Conservation (phyloP, 169 alveolate genomes). For the Plasmodium adleri region DNA sequence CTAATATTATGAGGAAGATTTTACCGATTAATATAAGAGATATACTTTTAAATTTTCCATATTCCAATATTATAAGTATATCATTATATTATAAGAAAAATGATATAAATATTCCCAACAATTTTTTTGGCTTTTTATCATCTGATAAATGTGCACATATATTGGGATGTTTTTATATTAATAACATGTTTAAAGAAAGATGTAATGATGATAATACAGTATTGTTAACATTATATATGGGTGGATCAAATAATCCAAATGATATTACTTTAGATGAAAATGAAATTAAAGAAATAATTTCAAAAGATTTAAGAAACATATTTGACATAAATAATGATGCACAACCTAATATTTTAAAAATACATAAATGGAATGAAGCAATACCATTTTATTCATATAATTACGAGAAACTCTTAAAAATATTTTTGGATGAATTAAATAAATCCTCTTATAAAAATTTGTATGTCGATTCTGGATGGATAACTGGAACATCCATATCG, state of each 20-base stretch:
- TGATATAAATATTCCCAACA: constrained; percentile 32
- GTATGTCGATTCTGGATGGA: constrained; percentile 57
- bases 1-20: constrained; percentile 36
- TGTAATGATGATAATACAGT: constrained; percentile 30
- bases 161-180: constrained; percentile 45
- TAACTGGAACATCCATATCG: constrained; percentile 71
- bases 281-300: constrained; percentile 7
- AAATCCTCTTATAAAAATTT: constrained; percentile 30
- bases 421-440: constrained; percentile 15
- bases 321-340: constrained; percentile 18
- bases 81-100: constrained; percentile 29
- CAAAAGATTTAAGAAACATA: constrained; percentile 12
- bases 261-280: constrained; percentile 31
- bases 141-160: constrained; percentile 32
- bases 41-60: constrained; percentile 11
- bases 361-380: constrained; percentile 49
- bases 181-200: constrained; percentile 45
- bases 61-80: constrained; percentile 25
- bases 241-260: constrained; percentile 26
- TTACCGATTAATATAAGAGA: constrained; percentile 16
- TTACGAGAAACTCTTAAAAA: constrained; percentile 27
- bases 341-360: constrained; percentile 43
- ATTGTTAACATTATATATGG: constrained; percentile 47
- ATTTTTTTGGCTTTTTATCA: constrained; percentile 51
- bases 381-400: constrained; percentile 52